Percentiles rank a stretch among this genome's conserved stretches.
Conservation (phyloP, 2,329 filamentous ascomycete species). For the Metarhizium brunneum region DNA sequence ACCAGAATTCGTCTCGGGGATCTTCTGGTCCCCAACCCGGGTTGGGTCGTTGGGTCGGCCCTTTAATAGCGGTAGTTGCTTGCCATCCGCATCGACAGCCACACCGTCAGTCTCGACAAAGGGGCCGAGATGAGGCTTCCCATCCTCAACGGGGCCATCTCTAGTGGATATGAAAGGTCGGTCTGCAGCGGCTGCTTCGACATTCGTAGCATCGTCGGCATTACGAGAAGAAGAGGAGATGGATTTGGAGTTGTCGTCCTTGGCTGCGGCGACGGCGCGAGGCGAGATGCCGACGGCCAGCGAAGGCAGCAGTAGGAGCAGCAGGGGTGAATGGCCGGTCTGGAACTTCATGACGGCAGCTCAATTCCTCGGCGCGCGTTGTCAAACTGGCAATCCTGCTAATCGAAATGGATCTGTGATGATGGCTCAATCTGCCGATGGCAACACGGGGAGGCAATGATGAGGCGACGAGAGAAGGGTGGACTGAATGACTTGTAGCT, state of each 20-base stretch:
- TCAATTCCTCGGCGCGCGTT: background rate
- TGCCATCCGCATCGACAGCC: constrained; percentile 23
- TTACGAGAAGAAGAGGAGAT: constrained; percentile 15
- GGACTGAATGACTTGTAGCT: background rate
- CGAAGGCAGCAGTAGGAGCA: constrained; percentile 52
- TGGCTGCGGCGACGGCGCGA: constrained; percentile 15
- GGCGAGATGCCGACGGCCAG: constrained; percentile 37
- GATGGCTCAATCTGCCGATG: background rate
- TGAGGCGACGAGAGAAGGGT: background rate
- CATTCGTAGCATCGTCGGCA: constrained; percentile 15
- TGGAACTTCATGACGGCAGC: constrained; percentile 48
- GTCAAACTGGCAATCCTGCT: background rate
- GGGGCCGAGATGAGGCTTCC: constrained; percentile 85
- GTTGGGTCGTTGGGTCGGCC: constrained; percentile 43
- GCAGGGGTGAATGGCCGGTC: constrained; percentile 41
- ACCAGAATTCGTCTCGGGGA: constrained; percentile 60
- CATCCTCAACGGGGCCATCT: constrained; percentile 84
- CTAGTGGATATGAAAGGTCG: constrained; percentile 42
- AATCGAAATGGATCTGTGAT: background rate
- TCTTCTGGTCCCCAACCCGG: constrained; percentile 49
- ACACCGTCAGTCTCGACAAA: constrained; percentile 49
- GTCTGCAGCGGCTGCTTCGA: constrained; percentile 19
- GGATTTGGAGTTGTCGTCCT: constrained; percentile 10
- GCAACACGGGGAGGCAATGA: no score
- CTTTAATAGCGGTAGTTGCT: constrained; percentile 34